Conservation (phyloP, 2,329 filamentous ascomycete species). For the Lachnellula suecica region DNA sequence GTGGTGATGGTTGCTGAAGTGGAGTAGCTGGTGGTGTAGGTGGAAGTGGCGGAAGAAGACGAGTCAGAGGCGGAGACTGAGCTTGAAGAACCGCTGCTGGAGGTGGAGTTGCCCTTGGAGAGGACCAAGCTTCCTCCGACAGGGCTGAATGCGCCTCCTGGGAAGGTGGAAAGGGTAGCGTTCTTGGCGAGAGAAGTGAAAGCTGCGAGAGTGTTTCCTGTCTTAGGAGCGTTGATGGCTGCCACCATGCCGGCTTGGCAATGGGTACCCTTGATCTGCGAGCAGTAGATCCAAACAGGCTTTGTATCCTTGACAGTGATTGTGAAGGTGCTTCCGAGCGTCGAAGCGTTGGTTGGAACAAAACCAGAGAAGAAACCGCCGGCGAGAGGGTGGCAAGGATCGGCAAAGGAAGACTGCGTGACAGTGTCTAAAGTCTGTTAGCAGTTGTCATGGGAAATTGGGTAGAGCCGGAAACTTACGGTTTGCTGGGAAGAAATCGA, state of each 20-base stretch:
- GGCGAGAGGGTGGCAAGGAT: conserved; percentile 40
- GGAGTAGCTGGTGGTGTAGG: conserved; percentile 1
- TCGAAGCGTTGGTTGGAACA: conserved; percentile 33
- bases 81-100: neutral
- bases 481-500: conserved; percentile 34
- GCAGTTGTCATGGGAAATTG: neutral
- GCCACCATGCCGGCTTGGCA: conserved; percentile 51
- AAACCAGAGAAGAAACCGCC: conserved; percentile 40
- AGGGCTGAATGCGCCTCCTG: conserved; percentile 31
- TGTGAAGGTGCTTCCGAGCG: conserved; percentile 37
- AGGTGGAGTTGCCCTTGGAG: conserved; percentile 24
- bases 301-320: conserved; percentile 39
- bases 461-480: neutral
- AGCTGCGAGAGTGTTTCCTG: conserved; percentile 39
- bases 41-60: neutral
- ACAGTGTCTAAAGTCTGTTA: conserved; percentile 32
- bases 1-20: neutral
- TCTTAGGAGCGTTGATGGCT: conserved; percentile 42
- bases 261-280: conserved; percentile 34
- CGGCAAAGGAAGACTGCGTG: conserved; percentile 38
- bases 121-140: conserved; percentile 30
- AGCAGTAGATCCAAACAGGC: conserved; percentile 45
- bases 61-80: neutral
- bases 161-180: conserved; percentile 35
- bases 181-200: conserved; percentile 36